phyloP scores from a whole-genome alignment of 805 yeast species.

The Monosporozyma yasuniensis region DNA sequence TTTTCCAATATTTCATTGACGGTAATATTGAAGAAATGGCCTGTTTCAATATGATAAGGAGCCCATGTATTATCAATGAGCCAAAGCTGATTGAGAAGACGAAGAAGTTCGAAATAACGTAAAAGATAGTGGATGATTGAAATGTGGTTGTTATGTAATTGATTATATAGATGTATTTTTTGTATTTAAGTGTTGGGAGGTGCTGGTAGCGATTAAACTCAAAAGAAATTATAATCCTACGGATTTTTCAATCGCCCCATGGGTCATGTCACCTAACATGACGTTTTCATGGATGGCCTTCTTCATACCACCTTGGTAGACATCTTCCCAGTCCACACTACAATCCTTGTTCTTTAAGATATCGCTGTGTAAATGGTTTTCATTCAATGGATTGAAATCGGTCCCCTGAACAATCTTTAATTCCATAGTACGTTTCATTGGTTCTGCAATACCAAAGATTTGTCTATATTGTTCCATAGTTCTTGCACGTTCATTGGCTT shows the following conservation, averaged over 20 bases:
- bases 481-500: conserved; percentile 56
- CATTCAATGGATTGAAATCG: conserved; percentile 60
- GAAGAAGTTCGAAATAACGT: background rate
- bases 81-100: too few species aligned
- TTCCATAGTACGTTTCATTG: conserved; percentile 88
- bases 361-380: conserved; percentile 53
- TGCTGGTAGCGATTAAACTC: background rate
- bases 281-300: background rate
- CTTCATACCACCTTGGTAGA: conserved; percentile 43
- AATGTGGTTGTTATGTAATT: background rate
- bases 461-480: conserved; percentile 73
- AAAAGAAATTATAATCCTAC: conserved; percentile 22
- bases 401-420: conserved; percentile 58
- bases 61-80: background rate
- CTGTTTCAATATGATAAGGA: background rate
- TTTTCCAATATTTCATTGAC: background rate
- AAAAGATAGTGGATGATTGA: background rate
- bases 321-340: conserved; percentile 87
- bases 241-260: conserved; percentile 60
- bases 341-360: conserved; percentile 72
- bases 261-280: conserved; percentile 44
- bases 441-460: conserved; percentile 87
- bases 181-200: background rate
- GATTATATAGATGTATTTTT: background rate
- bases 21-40: background rate